Base-by-base conservation (phyloP, 805 yeast genomes). In the Lipomyces kockii region DNA sequence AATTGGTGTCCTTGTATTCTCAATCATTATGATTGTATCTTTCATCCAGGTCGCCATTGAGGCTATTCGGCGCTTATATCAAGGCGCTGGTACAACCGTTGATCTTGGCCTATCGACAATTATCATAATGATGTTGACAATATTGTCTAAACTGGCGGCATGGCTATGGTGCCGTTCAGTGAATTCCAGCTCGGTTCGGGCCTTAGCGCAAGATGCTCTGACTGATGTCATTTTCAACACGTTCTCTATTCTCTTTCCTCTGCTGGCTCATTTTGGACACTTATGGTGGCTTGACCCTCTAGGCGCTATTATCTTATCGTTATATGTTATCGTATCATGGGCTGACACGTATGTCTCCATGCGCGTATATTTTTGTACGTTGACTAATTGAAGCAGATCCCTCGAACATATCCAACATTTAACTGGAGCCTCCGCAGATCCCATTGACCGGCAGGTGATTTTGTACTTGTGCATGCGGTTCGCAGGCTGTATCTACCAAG, bases 131-230 rank as follows among this genome's bases (percentile, higher is more conserved):
- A 58, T 81, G 0, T 63, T 83, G 11, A 90, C 96, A 0, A 86
- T 90, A 17, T 73, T 83, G 5, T 81, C 85, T 39, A 90, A 90
- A 74, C 70, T 86, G 4, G 82, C 80, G 0, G 87, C 91, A 72
- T 90, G 85, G 82, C 29, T 84, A 14, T 85, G 89, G 85, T 89
- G 94, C 75, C 79, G 83, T 51, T 77, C 80, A 11, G 83, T 88
- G 67, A 78, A 82, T 12, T 87, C 91, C n/a, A 84, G 89, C 27
- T 86, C 92, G 0, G 88, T 90, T 1, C 89, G 86, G 74, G 96
- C 96, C 0, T 79, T 90, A 64, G 90, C 92, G 1, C 93, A 89
- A 76, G 96, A 90, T 78, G 95, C 95, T 0, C 80, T 83, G 76
- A 90, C 92, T 0, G 96, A 90, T 76, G 84, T 89, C 39, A 83